Evolutionary conservation across 2,329 filamentous ascomycete genomes (phyloP), one percentile per base, ranked within the genome.

Genomic region (Cercospora sojina): DNA sequence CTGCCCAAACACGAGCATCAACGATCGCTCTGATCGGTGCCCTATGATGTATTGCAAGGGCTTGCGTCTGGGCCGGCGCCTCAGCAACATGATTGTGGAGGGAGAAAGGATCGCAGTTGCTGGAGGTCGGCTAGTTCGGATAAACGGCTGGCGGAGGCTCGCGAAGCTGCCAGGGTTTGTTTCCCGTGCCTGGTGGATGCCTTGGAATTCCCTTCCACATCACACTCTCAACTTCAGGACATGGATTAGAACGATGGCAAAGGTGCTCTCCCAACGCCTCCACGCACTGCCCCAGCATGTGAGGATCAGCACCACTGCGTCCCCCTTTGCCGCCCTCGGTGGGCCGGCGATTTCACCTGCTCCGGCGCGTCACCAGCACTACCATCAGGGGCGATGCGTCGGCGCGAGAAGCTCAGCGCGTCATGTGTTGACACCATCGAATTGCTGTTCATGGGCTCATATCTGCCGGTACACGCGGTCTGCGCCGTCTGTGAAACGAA

Each of bases 381-480:
- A 31, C 41, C 49, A 32, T 64, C 63, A 60, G 58, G 65, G 66
- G 57, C 60, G 68, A 62, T 47, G 62, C 43, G 31, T 65, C 51
- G 35, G 20, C 58, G 31, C 53, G 25, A 59, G 55, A 35, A 59
- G 49, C 58, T 38, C 55, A 41, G 53, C 64, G 47, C 49, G 31
- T 41, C 38, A 60, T 32, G 53, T 31, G 35, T 29, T 31, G 41
- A 38, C 32, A 16, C 64, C 13, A 41, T 47, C n/a, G 41, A 12
- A 18, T 47, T 53, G 29, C 53, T 47, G 29, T 29, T 41, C 38
- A 43, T 59, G 60, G 55, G 31, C 38, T 59, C 55, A 32, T 13
- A n/a, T 59, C 16, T 41, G 31, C 38, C 49, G 58, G 64, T 65
- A 65, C 47, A 35, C n/a, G 32, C 12, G 29, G 20, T 29, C 13